Evolutionary conservation across 352 stramenopile species (phyloP).

Genomic region (Phytophthora aleatoria): DNA sequence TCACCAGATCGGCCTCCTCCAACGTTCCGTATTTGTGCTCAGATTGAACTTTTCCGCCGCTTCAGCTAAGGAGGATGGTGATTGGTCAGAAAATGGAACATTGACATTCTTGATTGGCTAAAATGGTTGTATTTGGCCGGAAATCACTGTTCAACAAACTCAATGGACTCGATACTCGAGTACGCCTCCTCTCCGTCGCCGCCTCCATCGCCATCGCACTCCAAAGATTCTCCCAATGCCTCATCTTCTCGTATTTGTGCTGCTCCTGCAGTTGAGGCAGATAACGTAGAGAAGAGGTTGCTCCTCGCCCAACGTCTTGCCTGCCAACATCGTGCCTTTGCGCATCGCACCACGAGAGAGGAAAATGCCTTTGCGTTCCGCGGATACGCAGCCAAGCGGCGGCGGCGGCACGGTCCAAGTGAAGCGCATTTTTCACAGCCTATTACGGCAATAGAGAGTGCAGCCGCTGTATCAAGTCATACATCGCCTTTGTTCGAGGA

Average conservation of each 20-base stretch:
- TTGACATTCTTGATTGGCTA: neutral
- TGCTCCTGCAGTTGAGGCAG: neutral
- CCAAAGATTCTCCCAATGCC: neutral
- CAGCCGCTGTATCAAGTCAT: neutral
- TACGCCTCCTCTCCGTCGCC: slow-evolving; percentile 23
- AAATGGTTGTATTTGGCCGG: neutral
- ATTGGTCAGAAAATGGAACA: slow-evolving; percentile 5
- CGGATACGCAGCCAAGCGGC: slow-evolving; percentile 36
- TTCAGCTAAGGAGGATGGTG: neutral
- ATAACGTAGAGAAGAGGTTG: neutral
- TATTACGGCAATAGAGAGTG: neutral
- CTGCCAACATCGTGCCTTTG: slow-evolving; percentile 1
- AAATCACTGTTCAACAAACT: slow-evolving; percentile 2
- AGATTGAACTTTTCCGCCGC: slow-evolving; percentile 11
- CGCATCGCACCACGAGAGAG: slow-evolving; percentile 16
- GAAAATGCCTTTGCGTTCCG: slow-evolving; percentile 39
- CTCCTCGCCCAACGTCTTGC: slow-evolving; percentile 6
- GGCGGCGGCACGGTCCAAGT: neutral
- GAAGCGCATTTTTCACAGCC: neutral
- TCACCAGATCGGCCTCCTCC: too few relatives aligned
- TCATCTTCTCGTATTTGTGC: neutral
- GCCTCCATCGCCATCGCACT: slow-evolving; percentile 5
- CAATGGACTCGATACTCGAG: slow-evolving; percentile 24
- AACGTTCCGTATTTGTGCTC: neutral
- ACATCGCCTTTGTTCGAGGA: slow-evolving; percentile 8